Base-by-base conservation (phyloP, 2,329 filamentous ascomycete species). In the Talaromyces islandicus region DNA sequence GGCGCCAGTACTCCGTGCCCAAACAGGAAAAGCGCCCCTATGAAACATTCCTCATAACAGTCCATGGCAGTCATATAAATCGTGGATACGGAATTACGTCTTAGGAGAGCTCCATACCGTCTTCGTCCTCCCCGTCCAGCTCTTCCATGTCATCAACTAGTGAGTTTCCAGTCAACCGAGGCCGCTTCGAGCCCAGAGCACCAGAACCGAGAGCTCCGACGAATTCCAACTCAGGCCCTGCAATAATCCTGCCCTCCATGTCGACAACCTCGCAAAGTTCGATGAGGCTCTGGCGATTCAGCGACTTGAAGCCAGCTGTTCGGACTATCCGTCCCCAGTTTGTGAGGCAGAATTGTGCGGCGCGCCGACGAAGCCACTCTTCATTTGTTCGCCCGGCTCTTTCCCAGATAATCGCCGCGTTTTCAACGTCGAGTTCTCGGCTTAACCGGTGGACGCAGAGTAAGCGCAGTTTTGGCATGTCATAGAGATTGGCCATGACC, bases 401-500 rank as follows among this genome's bases (percentile, higher is more conserved):
- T 74, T 97, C 92, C 92, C 95, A 99, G 60, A 96, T 92, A 66
- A 95, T 88, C 64, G 94, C 96, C 2, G 93, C 93, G 70, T 97
- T 92, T 62, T 96, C 91, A 43, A 97, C 89, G 71, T 97, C 93
- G 3, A 99, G 84, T 71, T 99, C 94, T 63, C 91, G 89, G 59
- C 90, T 88, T 3, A 99, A 83, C 9, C 94, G 86, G 71, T 96
- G 93, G 58, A 97, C 90, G 72, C 93, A 97, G 1, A 97, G 82
- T 7, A 96, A 84, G 21, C 93, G 89, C 25, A 99, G 85, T 66
- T 94, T 91, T 1, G 92, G 92, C 78, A 99, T 95, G 71, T 97
- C 93, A 77, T 99, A 99, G 53, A 97, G 90, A 73, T 97, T 97
- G 50, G 92, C 92, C 90, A 99, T 95, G 64, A 99, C 93, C 3